Conservation (phyloP, 306 rosid species). For the Acacia acuminata region DNA sequence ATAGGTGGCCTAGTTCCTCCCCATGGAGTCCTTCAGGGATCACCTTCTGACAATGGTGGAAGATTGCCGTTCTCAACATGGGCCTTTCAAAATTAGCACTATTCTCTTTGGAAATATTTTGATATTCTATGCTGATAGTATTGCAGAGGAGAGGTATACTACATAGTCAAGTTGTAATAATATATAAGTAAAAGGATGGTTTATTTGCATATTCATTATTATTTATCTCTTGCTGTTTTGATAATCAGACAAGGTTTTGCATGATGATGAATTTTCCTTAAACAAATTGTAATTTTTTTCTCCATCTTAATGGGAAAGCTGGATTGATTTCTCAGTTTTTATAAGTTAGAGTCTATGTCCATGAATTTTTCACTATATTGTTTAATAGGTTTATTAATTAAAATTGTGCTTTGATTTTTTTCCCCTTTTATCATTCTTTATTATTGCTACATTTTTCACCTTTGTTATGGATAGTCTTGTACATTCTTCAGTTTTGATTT, state of each 20-base stretch:
- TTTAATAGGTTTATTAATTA: too few relatives aligned
- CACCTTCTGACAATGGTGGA: conserved; percentile 50
- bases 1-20: conserved; percentile 72
- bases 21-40: conserved; percentile 50
- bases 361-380: too few relatives aligned
- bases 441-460: neutral
- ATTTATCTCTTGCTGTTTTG: conserved; percentile 6
- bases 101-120: conserved; percentile 78
- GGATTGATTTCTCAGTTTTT: conserved; percentile 4
- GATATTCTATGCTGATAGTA: conserved; percentile 88
- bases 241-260: conserved; percentile 19
- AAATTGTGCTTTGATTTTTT: too few relatives aligned
- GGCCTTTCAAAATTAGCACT: conserved; percentile 91
- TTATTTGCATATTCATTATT: conserved; percentile 9
- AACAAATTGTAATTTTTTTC: conserved; percentile 2
- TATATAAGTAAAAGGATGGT: neutral
- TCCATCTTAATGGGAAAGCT: conserved; percentile 17
- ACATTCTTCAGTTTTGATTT: neutral
- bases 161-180: conserved; percentile 6
- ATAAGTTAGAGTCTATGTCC: too few relatives aligned
- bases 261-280: conserved; percentile 6
- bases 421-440: too few relatives aligned
- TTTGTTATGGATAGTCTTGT: neutral
- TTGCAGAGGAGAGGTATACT: conserved; percentile 90
- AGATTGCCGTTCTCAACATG: conserved; percentile 89